Evolutionary conservation across 2,329 filamentous ascomycete species (phyloP), one percentile per base, ranked within the genome.

Genomic region (Didymella keratinophila): DNA sequence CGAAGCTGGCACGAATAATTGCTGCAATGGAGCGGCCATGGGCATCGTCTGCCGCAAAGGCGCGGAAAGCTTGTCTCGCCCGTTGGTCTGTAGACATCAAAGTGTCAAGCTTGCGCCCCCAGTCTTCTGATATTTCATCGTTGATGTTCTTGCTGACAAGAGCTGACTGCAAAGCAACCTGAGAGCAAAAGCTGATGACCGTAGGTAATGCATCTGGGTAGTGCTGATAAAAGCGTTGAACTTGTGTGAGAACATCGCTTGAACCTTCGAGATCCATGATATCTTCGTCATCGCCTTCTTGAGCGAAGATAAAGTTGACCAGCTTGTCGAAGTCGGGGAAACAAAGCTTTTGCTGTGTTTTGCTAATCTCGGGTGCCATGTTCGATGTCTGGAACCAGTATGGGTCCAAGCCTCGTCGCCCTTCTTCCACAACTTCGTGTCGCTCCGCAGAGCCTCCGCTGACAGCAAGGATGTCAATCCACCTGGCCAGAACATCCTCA

Each of bases 341-440:
- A 1, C 58, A 42, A 5, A 76, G 44, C 11, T 61, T 53, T 30
- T 48, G 61, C 44, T 67, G 58, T n/a, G 69, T 66, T 36, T 60
- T 32, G 14, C 61, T 62, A 34, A 50, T 60, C 12, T 72, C 73
- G 7, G 70, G 69, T 18, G 69, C 51, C 28, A 72, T 70, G 23
- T 89, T 89, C 12, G 88, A 76, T 71, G 89, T 84, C 45, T 81
- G 79, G 68, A 89, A 89, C 87, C 87, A 90, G 70, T 90, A 89
- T 11, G 89, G 88, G 76, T 97, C 92, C 4, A 97, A 82, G 0
- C 95, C 95, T 75, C 92, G 93, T 61, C 87, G 88, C 1, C 93
- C 95, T 78, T 98, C 94, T 72, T 99, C 95, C 1, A 91, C 78
- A 3, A 98, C 88, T 71, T 98, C 94, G 60, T 88, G 89, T 44